phyloP scores from a whole-genome alignment of 164 flowering plant species.

The Santalum album region DNA sequence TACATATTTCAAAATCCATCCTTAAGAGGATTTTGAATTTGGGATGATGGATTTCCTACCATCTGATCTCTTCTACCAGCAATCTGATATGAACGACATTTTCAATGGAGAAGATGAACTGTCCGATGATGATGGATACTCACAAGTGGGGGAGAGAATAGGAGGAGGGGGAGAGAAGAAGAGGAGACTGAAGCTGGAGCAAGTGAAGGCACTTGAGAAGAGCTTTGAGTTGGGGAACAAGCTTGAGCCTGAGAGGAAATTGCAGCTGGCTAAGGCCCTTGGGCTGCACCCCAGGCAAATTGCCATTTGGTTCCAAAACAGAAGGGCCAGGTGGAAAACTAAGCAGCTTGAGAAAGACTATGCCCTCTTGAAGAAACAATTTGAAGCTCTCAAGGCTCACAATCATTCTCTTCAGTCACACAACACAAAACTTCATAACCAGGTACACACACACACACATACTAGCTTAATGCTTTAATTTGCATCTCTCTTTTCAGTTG shows the following conservation, averaged over 20 bases:
- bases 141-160: constrained; percentile 17
- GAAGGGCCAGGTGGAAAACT: constrained; percentile 83
- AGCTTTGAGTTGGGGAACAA: constrained; percentile 69
- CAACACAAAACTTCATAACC: constrained; percentile 58
- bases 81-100: neutral
- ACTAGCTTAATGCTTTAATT: too few species aligned
- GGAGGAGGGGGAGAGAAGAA: constrained; percentile 48
- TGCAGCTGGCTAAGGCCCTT: constrained; percentile 64
- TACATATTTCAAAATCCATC: constrained; percentile 4
- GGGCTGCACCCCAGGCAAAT: constrained; percentile 70
- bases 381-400: constrained; percentile 53
- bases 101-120: constrained; percentile 34
- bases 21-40: too few species aligned
- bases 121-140: constrained; percentile 61
- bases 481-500: too few species aligned
- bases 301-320: constrained; percentile 78
- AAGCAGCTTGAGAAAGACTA: constrained; percentile 73
- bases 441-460: too few species aligned
- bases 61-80: constrained; percentile 25
- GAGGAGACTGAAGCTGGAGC: constrained; percentile 60
- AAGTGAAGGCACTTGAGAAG: constrained; percentile 74
- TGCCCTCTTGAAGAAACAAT: constrained; percentile 49
- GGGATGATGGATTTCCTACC: constrained; percentile 23
- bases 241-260: constrained; percentile 77
- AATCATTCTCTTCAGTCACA: constrained; percentile 55